Base-by-base conservation (phyloP, 305 asterid species). In the Solanum hybrid region DNA sequence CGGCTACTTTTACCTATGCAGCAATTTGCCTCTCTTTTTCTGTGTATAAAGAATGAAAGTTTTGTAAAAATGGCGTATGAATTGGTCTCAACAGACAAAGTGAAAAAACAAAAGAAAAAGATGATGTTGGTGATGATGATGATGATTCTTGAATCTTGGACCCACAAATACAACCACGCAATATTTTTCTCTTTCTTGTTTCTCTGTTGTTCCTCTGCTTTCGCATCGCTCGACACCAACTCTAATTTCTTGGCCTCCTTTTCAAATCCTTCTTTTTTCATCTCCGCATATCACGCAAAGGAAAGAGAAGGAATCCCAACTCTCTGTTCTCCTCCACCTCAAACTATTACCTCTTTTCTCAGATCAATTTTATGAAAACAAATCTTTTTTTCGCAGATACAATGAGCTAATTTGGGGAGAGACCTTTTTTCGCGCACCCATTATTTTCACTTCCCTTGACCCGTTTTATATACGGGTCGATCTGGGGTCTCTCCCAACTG, bases 271-370 rank as follows among this genome's bases (percentile, higher is more conserved):
- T 37, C 19, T 69, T 82, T 56, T 72, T 78, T 89, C 36, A 72
- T 86, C 84, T 73, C 94, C 96, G 92, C 89, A 81, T 87, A 90
- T 92, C 93, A 87, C 95, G 93, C 91, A 86, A 86, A 75, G 15
- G 42, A 89, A 89, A 89, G 87, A 81, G 86, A 79, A 64, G 69
- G 78, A 78, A 85, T 87, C 88, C 66, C 42, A 76, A 1, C 40
- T 76, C 85, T 81, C 88, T 80, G 13, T 78, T 22, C 27, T 22
- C 19, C 84, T 78, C 84, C 51, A 35, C 84, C 81, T 17, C 81
- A 78, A 78, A 35, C 29, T 4, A 34, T 78, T 35, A 35, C 17
- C 34, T 24, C 13, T 78, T 11, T 88, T 56, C 14, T 32, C 10
- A 15, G 60, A 11, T 3, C 76, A 26, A 37, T 78, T 78, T 27